Base-by-base conservation (phyloP, 2,329 filamentous ascomycete species). In the Biscogniauxia mediterranea region DNA sequence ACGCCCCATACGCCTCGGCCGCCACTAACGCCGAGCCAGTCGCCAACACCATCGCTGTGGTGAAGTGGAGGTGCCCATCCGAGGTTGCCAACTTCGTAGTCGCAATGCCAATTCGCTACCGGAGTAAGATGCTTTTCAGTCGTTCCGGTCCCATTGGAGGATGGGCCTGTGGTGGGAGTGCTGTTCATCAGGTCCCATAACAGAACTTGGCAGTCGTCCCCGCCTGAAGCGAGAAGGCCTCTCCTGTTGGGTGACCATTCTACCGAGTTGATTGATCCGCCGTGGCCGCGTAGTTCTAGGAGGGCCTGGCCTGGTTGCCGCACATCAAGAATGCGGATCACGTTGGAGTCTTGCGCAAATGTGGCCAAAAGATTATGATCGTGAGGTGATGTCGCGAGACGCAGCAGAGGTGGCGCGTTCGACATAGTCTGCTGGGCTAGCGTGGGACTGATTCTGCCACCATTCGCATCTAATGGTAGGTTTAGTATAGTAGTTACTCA, bases 281-380 rank as follows among this genome's bases (percentile, higher is more conserved):
- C 86, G 73, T 99, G 94, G 21, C 95, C 95, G 54, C 91, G 91
- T 46, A 99, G 87, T 75, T 99, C 95, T 25, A 99, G 85, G 4
- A 99, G 84, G 2, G 95, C 95, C 76, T 97, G 95, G 5, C 95
- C 95, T 0, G 95, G 95, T 77, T 99, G 95, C 55, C 95, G 89
- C 2, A 98, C 94, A 71, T 99, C 95, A 28, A 99, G 87, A 58
- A 99, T 96, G 54, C 95, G 92, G 73, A 99, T 93, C 38, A 96
- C 81, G 70, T 89, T 93, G 3, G 92, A 96, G 74, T 98, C 95
- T 72, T 93, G 89, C 19, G 95, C 94, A 75, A 99, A 98, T 0
- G 95, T 99, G n/a, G 94, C 94, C 42, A 99, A 86, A 38, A 99
- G 87, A 74, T 99, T 93, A 6, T 92, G 90, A 75, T 99, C 95